Conservation (phyloP, 2,329 filamentous ascomycete species). For the Pseudogymnoascus sp. region DNA sequence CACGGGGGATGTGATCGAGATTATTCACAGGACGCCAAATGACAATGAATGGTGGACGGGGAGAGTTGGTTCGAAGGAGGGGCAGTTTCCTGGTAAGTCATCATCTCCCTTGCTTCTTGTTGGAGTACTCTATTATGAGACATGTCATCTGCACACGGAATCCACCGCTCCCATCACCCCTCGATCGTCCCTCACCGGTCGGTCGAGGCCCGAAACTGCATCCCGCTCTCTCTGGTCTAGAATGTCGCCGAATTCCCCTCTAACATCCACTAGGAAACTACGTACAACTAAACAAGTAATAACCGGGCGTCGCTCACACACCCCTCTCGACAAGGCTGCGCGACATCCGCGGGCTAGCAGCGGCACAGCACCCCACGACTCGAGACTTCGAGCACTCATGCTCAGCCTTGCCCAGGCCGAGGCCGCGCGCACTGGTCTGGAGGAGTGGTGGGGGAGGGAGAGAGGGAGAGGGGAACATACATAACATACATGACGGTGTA, state of each 20-base stretch:
- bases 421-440: background rate
- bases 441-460: background rate
- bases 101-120: background rate
- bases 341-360: background rate
- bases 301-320: slow-evolving; percentile 9
- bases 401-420: background rate
- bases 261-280: slow-evolving; percentile 35
- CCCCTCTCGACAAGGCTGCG: background rate
- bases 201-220: background rate
- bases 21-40: slow-evolving; percentile 73
- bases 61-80: slow-evolving; percentile 67
- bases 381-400: background rate
- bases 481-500: slow-evolving; percentile 1
- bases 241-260: background rate
- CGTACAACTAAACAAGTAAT: slow-evolving; percentile 34
- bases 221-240: background rate
- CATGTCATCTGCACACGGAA: background rate
- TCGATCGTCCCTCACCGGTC: background rate
- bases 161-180: background rate
- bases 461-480: background rate
- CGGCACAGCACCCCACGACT: background rate
- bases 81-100: slow-evolving; percentile 84
- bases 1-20: slow-evolving; percentile 84
- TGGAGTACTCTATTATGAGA: background rate
- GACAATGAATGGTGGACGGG: slow-evolving; percentile 98